Conservation (phyloP, 208 protist genomes). For the Acanthamoeba divionensis region DNA sequence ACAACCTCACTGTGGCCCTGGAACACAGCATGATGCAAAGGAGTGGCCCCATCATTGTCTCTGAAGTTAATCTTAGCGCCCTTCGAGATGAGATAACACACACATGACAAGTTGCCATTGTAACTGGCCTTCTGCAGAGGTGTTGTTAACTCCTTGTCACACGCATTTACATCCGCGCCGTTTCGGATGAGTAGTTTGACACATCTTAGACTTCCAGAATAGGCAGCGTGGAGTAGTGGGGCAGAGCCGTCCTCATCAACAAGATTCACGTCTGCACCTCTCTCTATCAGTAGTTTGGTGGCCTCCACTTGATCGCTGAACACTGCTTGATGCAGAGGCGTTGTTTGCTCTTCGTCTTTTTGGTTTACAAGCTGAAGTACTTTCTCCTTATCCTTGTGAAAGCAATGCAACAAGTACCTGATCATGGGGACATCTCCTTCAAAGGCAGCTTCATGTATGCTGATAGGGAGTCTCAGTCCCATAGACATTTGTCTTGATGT, state of each 20-base stretch:
- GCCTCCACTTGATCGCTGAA: conserved; percentile 18
- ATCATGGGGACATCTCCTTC: conserved; percentile 14
- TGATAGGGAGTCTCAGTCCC: background rate
- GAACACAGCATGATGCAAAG: conserved; percentile 19
- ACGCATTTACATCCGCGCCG: conserved; percentile 15
- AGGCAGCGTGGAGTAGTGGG: conserved; percentile 11
- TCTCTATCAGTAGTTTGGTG: conserved; percentile 21
- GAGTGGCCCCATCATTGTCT: conserved; percentile 30
- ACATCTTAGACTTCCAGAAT: background rate
- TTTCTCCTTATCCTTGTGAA: background rate
- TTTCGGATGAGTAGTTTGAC: background rate
- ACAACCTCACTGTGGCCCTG: conserved; percentile 1
- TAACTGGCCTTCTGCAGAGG: conserved; percentile 47
- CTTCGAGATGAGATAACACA: background rate
- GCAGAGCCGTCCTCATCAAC: background rate
- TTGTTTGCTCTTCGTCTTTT: background rate
- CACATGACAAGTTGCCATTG: conserved; percentile 6
- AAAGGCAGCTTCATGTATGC: conserved; percentile 15
- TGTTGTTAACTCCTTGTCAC: conserved; percentile 39
- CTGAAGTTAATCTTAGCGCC: background rate
- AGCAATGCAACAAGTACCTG: background rate
- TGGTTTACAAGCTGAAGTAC: background rate
- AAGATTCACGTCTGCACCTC: background rate
- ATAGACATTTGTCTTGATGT: background rate
- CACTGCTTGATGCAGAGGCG: conserved; percentile 7